A percentile compares a stretch with the other conserved stretches of the same genome.
phyloP scores from a whole-genome alignment of 768 basidiomycete species.

The Calocybe indica region DNA sequence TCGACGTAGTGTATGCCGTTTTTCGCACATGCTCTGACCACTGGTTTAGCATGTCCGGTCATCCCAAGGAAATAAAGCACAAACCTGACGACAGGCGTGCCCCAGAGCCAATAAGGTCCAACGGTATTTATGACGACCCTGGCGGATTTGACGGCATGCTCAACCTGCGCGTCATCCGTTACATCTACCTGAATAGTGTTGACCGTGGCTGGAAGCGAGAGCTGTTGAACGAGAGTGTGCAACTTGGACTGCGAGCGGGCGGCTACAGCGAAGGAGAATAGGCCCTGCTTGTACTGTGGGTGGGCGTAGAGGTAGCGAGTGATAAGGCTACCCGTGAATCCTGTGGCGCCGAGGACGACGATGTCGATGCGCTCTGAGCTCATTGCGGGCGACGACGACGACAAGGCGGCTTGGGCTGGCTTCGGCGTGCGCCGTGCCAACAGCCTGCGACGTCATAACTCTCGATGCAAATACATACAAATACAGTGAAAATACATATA shows the following conservation, averaged over 20 bases:
- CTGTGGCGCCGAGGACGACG: conserved; percentile 71
- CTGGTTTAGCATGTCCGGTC: not conserved
- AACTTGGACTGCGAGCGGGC: conserved; percentile 66
- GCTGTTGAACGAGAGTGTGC: conserved; percentile 40
- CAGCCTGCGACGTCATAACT: not conserved
- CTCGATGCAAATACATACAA: not conserved
- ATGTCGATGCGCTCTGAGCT: conserved; percentile 36
- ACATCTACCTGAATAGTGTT: conserved; percentile 54
- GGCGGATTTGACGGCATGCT: conserved; percentile 47
- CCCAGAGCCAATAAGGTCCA: conserved; percentile 70
- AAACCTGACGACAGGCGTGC: conserved; percentile 66
- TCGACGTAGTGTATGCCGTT: conserved; percentile 84
- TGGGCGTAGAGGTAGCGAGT: conserved; percentile 62
- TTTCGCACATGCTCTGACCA: conserved; percentile 58
- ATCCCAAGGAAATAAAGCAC: conserved; percentile 13
- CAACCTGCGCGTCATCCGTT: conserved; percentile 43
- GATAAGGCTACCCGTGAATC: conserved; percentile 68
- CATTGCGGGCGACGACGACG: conserved; percentile 15
- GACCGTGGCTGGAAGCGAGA: conserved; percentile 38
- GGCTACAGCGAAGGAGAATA: conserved; percentile 64
- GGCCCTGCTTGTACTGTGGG: conserved; percentile 36
- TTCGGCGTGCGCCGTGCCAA: not conserved
- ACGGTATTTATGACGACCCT: conserved; percentile 73
- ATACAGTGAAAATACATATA: not conserved
- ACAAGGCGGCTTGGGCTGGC: not conserved